Evolutionary conservation across 1,284 basidiomycete species (phyloP), one percentile per base, ranked within the genome.

Genomic region (Heterobasidion occidentale): DNA sequence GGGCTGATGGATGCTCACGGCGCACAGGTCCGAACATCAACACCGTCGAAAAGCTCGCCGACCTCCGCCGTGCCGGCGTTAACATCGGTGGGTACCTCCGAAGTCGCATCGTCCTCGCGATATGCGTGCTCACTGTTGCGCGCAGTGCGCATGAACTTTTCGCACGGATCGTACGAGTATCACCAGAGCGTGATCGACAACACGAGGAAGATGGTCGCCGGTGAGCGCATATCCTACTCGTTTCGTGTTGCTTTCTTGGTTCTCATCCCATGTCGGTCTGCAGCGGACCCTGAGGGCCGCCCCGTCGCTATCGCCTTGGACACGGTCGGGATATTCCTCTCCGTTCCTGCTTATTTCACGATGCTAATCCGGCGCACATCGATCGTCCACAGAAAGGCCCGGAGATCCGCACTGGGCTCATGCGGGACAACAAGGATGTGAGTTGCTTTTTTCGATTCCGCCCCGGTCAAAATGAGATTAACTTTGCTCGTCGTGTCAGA

Each of bases 111-210:
- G 51, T 49, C 46, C n/a, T 49, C 54, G 53, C 62, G 54, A 56
- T 56, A 48, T 52, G 46, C 54, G 57, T 42, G 14, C 34, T 42
- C 12, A 44, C 42, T 51, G 48, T 44, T 34, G 36, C 46, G 27
- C 57, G 42, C 64, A 96, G 94, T 97, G 60, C 93, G 94, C 73
- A 97, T 97, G 94, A 97, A 98, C 81, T 96, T 96, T 72, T 96
- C 94, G 56, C 94, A 97, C 84, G 94, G 94, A 56, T 89, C 88
- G 57, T 95, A 98, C 73, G 92, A 94, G 67, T 97, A 95, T 73
- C 95, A 98, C 76, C 92, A 98, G 77, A 94, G 90, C 63, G 94
- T 98, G 62, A 93, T 98, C 69, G 92, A 98, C 78, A 97, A 98
- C 78, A 90, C 93, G 53, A 84, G 94, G 65, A 86, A 86, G 68